These are phyloP conservation scores for Rhodosporidiobolus sp. DNA, from an alignment of 768 basidiomycete species.

Conservation along the genomic window DNA sequence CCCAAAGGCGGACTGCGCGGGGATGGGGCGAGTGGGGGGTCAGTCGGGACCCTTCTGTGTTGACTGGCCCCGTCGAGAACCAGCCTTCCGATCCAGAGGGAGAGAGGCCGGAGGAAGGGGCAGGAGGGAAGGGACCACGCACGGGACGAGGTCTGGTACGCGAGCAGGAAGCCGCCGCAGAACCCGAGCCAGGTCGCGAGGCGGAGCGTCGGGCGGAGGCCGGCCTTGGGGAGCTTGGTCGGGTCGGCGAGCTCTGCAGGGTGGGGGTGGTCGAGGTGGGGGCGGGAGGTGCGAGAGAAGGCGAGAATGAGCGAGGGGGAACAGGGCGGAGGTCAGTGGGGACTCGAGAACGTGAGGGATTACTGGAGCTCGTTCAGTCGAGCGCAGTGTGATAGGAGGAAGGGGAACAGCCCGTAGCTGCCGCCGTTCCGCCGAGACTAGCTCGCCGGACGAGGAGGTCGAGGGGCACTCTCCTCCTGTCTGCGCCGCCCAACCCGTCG, in stretches of 20 bases:
- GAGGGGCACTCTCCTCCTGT: no score
- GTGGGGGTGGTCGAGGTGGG: neutral
- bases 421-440: no score
- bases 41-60: no score
- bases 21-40: neutral
- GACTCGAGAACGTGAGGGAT: no score
- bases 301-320: constrained; percentile 47
- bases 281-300: neutral
- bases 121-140: constrained; percentile 48
- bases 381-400: no score
- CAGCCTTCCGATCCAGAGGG: constrained; percentile 21
- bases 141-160: constrained; percentile 88
- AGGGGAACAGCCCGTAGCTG: no score
- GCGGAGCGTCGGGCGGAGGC: constrained; percentile 48
- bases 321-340: constrained; percentile 46
- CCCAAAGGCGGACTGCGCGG: constrained; percentile 80
- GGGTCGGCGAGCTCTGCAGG: constrained; percentile 49
- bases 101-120: no score
- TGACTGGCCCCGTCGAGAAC: no score
- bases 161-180: constrained; percentile 82
- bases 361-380: no score
- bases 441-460: no score
- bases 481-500: no score
- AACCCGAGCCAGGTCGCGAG: constrained; percentile 71
- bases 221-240: constrained; percentile 50